Base-by-base conservation (phyloP, 345 rosid genomes). In the Kernera saxatilis region DNA sequence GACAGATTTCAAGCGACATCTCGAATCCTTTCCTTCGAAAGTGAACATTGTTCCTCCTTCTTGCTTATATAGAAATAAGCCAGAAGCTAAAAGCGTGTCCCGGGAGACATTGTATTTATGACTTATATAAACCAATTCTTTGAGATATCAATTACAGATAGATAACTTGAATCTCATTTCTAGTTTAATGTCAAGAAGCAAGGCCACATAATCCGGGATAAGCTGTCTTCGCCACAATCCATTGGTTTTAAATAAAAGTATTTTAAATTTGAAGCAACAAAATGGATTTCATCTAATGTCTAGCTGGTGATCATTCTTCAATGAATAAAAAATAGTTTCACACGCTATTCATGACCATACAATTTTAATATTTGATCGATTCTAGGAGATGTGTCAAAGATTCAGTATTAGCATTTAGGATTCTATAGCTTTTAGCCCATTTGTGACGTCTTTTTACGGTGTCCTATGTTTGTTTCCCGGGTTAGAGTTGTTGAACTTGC, bases 11-110 rank as follows among this genome's bases (percentile, higher is more conserved):
- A 79, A 67, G 18, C 36, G 60, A 71, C 83, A 84, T 17, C 55
- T 78, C 39, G 71, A 64, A 13, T 36, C 35, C 3, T 81, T 55
- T 73, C 88, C 92, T 33, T 82, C 82, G 33, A 86, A 92, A 2
- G 80, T 77, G 53, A 79, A 84, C 52, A 77, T 78, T 19, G 87
- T 78, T 64, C 86, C 93, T 46, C 8, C 26, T 51, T 29, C 32
- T 33, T 33, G 7, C 40, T 55, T 55, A 55, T 55, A 54, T 30
- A 30, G 37, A 30, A 18, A 21, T 55, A n/a, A 32, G 22, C n/a
- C 8, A 17, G 40, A 54, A 54, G 39, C 22, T 53, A 15, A 8
- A 53, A 4, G 37, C 59, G 59, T 53, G 18, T 29, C 22, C 3
- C 2, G 6, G 22, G 25, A 54, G 25, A 32, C 60, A 15, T 14